Evolutionary conservation across 805 yeast genomes (phyloP).

Genomic region (Candida endomychidarum): DNA sequence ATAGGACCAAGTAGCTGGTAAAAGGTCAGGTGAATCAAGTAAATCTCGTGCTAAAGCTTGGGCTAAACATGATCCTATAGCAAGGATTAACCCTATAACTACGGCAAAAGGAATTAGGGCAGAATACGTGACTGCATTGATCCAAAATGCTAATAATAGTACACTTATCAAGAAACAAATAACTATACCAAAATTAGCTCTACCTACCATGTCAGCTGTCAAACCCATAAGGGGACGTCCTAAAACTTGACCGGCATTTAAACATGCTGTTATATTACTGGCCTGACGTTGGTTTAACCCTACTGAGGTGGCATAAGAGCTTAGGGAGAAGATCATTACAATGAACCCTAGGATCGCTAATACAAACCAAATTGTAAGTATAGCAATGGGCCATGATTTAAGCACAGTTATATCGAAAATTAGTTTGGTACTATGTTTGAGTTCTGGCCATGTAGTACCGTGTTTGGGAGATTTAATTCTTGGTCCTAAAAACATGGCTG

Average conservation of each 20-base stretch:
- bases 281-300: constrained; percentile 44
- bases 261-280: constrained; percentile 31
- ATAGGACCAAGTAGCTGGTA: constrained; percentile 43
- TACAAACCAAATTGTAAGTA: constrained; percentile 35
- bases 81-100: constrained; percentile 31
- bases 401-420: constrained; percentile 37
- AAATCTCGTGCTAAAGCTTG: constrained; percentile 28
- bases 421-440: constrained; percentile 24
- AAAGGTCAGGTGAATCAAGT: constrained; percentile 17
- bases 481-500: constrained; percentile 45
- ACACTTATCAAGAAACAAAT: constrained; percentile 25
- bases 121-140: constrained; percentile 33
- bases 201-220: constrained; percentile 48
- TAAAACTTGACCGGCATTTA: constrained; percentile 44
- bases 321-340: constrained; percentile 35
- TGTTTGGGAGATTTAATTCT: constrained; percentile 33
- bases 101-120: constrained; percentile 30
- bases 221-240: constrained; percentile 53
- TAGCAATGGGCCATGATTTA: constrained; percentile 21
- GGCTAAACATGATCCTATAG: constrained; percentile 27
- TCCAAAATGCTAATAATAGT: constrained; percentile 38
- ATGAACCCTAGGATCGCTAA: constrained; percentile 38
- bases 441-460: constrained; percentile 21
- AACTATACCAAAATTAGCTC: constrained; percentile 34
- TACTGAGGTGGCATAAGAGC: constrained; percentile 39